A percentile compares a stretch with the other conserved stretches of the same genome.
phyloP scores from a whole-genome alignment of 2,329 filamentous ascomycete genomes.

The Sclerotinia nivalis region DNA sequence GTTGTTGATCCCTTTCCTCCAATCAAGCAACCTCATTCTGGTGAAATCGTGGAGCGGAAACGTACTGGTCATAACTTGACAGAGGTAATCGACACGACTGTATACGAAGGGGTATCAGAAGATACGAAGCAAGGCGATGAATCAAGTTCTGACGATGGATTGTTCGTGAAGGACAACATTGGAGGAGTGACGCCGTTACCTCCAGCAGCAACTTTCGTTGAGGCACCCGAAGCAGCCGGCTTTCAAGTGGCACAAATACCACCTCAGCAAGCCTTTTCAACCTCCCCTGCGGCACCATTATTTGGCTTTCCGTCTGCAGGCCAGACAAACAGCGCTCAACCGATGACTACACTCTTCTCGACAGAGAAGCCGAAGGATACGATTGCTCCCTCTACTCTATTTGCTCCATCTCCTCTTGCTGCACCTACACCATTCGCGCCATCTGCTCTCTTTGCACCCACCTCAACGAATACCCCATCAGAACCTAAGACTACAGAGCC shows the following conservation, averaged over 20 bases:
- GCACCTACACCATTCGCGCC: not conserved
- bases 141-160: constrained; percentile 39
- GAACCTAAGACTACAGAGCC: not conserved
- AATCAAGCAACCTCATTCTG: constrained; percentile 57
- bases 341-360: not conserved
- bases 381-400: not conserved
- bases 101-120: constrained; percentile 45
- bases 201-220: not conserved
- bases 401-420: not conserved
- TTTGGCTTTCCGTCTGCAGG: constrained; percentile 1
- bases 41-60: constrained; percentile 60
- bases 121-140: constrained; percentile 10
- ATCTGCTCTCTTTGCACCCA: not conserved
- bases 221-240: not conserved
- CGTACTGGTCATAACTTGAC: constrained; percentile 54
- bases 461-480: not conserved
- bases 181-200: not conserved
- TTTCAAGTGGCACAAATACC: constrained; percentile 1
- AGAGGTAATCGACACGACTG: constrained; percentile 56
- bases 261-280: not conserved
- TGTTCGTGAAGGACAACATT: constrained; percentile 35
- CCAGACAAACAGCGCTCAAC: not conserved
- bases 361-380: not conserved
- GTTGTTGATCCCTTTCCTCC: constrained; percentile 48
- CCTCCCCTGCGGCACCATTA: not conserved